Base-by-base conservation (phyloP, 2,329 filamentous ascomycete species). In the Penicillium sp. region DNA sequence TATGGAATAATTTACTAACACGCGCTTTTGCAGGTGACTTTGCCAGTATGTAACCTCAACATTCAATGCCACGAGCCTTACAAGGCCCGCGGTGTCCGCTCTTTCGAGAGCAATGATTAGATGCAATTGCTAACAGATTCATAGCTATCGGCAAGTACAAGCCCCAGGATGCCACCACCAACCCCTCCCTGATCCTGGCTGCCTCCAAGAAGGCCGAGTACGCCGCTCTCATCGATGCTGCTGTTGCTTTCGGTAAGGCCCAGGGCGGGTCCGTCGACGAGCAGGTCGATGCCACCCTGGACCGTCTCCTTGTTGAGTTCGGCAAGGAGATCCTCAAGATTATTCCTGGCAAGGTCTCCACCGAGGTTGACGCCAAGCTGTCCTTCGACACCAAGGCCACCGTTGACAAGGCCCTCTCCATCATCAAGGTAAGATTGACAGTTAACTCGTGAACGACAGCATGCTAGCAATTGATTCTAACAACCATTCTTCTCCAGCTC, bases 131-230 rank as follows among this genome's bases (percentile, higher is more conserved):
- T 70, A 68, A 70, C 63, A 3, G 59, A 19, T 19, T 30, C 51
- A 71, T 83, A 88, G 93, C 93, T 81, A 99, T 99, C 81, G 93
- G 86, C 86, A 97, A 98, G 86, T 99, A 99, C 89, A 96, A 97
- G 89, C 95, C 95, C 70, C 93, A 99, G 87, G 95, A 99, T 91
- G 95, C 95, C 78, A 99, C 95, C 81, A 99, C 95, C 85, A 99
- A 99, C 89, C 95, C 95, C 64, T 98, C 95, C 68, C 87, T 99
- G 80, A 98, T 99, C 82, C 91, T 99, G 79, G 94, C 93, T 72
- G 95, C 95, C 68, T 93, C 95, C 79, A 98, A 99, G 88, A 98
- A 98, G 89, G 78, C 91, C 79, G 93, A 97, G 82, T 98, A 98
- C 81, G 92, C 91, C 76, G 89, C 90, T 81, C 85, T 98, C 78